Base-by-base conservation (phyloP, 768 basidiomycete genomes). In the Tulasnella sp. region DNA sequence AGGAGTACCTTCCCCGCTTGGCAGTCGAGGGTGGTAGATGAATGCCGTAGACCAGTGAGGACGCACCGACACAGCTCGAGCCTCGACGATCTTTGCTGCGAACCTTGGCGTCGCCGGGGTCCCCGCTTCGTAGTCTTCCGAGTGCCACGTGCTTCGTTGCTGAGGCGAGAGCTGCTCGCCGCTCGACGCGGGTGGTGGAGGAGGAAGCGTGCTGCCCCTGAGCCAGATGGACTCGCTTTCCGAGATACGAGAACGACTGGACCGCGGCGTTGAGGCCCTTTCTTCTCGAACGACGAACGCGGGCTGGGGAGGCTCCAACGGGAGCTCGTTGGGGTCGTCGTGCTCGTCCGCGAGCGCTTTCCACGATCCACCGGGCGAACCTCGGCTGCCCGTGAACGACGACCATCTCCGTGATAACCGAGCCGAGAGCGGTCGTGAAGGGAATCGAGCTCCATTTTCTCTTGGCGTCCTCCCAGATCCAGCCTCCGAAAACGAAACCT, bases 151-250 rank as follows among this genome's bases (percentile, higher is more conserved):
- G 61, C 61, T 67, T 32, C 61, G 7, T 32, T 67, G 61, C 15
- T 67, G 61, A 26, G 61, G 32, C 1, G 32, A 67, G 15, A 11
- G 61, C 13, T 67, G 51, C 5, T 55, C n/a, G n/a, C n/a, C 61
- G 5, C 61, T 29, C 4, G 61, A 26, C 6, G 26, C 23, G n/a
- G 26, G 29, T 15, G 61, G 61, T 5, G 61, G n/a, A 67, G 61
- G 61, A 15, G 32, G 61, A 0, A n/a, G n/a, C n/a, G 61, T 67
- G 29, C 29, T 35, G 16, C 61, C 61, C 32, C 15, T 67, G 61
- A 67, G 61, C 61, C 61, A 67, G 29, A 67, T 26, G 61, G 61
- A 67, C 61, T 67, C 61, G 32, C 29, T 67, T 18, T 67, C 61
- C 23, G 61, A 67, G 4, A 35, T 5, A 1, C 61, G 26, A 26